Conservation (phyloP, 1,139 yeast genomes). For the Hemisphaericaspora xylanilytica region DNA sequence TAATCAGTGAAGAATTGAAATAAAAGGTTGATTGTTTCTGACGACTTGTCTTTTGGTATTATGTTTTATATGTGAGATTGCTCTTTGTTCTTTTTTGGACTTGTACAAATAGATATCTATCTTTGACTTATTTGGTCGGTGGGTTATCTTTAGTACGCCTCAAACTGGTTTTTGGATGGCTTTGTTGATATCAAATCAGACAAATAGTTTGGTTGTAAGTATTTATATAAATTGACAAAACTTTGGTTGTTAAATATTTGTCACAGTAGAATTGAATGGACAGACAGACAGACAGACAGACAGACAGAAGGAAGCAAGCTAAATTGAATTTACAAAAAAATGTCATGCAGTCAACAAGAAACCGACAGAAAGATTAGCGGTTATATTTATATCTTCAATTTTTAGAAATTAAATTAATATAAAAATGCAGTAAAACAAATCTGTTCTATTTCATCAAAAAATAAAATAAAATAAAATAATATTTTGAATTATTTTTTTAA, state of each 20-base stretch:
- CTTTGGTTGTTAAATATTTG: too few species aligned
- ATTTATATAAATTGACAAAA: not conserved
- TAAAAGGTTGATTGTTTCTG: not conserved
- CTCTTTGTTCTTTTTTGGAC: too few species aligned
- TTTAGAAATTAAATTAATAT: not conserved
- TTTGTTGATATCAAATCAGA: constrained; percentile 3
- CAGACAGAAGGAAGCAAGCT: too few species aligned
- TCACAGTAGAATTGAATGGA: too few species aligned
- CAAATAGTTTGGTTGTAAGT: not conserved
- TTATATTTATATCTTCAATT: not conserved
- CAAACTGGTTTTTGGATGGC: too few species aligned
- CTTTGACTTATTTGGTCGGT: too few species aligned
- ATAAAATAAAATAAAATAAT: not conserved
- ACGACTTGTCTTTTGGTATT: not conserved
- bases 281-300: not conserved
- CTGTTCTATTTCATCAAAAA: not conserved
- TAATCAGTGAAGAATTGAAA: not conserved
- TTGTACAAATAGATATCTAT: too few species aligned
- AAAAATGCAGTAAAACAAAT: not conserved
- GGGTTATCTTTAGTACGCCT: too few species aligned
- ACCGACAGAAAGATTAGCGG: not conserved
- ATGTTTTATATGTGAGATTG: not conserved
- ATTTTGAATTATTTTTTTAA: not conserved
- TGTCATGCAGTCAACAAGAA: not conserved
- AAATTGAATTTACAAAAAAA: too few species aligned